Evolutionary conservation across 768 basidiomycete genomes (phyloP), one percentile per base, ranked within the genome.

Genomic region (Lyophyllum semitale): DNA sequence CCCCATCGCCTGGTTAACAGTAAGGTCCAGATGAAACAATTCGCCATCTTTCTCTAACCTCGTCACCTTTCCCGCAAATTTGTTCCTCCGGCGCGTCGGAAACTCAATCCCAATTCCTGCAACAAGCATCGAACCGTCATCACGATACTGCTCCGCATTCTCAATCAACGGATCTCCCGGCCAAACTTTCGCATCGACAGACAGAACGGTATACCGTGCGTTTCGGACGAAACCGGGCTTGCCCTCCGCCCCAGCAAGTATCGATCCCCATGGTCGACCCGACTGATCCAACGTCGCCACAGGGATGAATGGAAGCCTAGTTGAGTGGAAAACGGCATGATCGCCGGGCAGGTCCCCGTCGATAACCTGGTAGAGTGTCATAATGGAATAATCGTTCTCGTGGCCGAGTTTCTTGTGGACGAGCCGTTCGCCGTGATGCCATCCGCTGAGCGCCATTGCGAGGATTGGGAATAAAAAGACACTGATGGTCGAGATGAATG

Each of bases 51-150:
- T 59, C 25, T 68, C 62, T 11, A 76, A 59, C 18, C 67, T 72
- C 1, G 67, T 63, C 13, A 83, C 67, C 15, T 63, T 60, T 4
- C 86, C 85, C 0, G 83, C 81, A 54, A 87, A 81, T 66, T 87
- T 87, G 61, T 86, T 86, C 61, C 86, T 74, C 59, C 84, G 65
- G 29, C 86, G 68, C 1, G 84, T 84, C 15, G 74, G 66, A 37
- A 83, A 75, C 55, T 87, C 83, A 15, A 87, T 77, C 3, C 84
- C 86, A 33, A 87, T 77, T 0, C 85, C 84, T 5, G 83, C 83
- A 12, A 80, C 69, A 4, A 85, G 66, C 52, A 69, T 68, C 2
- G 62, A 20, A 17, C 26, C 58, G 7, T 38, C 40, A 13, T 49
- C 43, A 22, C 23, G n/a, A 33, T 46, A 56, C 7, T 54, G 43